These are phyloP conservation scores for Colletotrichum sp. DNA, from an alignment of 2,329 filamentous ascomycete genomes.

Conservation along the genomic window DNA sequence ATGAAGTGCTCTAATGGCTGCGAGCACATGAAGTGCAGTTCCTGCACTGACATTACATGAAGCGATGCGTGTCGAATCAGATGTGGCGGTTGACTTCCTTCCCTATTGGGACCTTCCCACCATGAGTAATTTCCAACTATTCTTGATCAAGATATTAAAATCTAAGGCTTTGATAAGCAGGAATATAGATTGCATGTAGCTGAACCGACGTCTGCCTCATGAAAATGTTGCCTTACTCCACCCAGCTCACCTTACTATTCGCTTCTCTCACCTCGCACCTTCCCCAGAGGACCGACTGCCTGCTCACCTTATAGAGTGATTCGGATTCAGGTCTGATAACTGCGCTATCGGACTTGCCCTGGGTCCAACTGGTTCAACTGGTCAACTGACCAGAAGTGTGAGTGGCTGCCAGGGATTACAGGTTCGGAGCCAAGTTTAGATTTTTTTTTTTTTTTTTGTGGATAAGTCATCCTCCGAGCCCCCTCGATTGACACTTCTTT, in stretches of 20 bases:
- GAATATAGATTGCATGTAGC: neutral
- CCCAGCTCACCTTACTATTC: neutral
- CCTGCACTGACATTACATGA: neutral
- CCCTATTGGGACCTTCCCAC: neutral
- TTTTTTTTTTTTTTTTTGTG: neutral
- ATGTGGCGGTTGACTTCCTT: neutral
- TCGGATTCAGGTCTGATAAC: neutral
- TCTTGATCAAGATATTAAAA: neutral
- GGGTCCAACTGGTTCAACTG: neutral
- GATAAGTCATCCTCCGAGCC: neutral
- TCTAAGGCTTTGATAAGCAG: neutral
- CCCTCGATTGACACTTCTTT: neutral
- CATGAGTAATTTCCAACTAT: neutral
- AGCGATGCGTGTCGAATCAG: neutral
- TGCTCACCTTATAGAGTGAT: neutral
- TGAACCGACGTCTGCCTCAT: neutral
- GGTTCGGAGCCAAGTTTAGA: neutral
- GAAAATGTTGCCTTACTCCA: neutral
- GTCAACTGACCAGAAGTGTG: neutral
- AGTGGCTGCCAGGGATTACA: neutral
- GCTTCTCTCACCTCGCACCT: neutral
- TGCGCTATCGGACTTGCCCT: neutral
- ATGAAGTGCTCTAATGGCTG: neutral
- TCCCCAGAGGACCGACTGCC: neutral
- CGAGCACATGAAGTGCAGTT: neutral